Percentiles rank a stretch among this genome's conserved stretches.
Evolutionary conservation across 768 basidiomycete genomes (phyloP).

Genomic region (Collybia sordida): DNA sequence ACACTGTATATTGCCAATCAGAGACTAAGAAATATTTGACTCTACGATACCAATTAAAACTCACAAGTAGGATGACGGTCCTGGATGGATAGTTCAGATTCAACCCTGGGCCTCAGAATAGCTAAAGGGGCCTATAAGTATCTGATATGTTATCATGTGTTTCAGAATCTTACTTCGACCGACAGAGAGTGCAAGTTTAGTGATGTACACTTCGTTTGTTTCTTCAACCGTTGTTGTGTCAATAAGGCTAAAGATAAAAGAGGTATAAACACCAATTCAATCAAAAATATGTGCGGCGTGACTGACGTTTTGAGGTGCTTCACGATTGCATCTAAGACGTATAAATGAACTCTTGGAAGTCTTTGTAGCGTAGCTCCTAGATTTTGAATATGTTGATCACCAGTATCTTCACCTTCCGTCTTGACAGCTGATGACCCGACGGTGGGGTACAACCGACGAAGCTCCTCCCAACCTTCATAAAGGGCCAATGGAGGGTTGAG

Average conservation of each 20-base stretch:
- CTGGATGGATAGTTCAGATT: constrained; percentile 85
- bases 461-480: constrained; percentile 92
- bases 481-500: constrained; percentile 82
- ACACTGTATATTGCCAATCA: constrained; percentile 38
- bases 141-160: neutral
- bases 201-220: constrained; percentile 73
- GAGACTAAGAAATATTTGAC: too few relatives aligned
- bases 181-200: constrained; percentile 85
- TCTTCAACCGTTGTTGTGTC: constrained; percentile 70
- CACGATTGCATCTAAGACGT: constrained; percentile 76
- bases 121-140: constrained; percentile 38
- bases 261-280: neutral
- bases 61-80: constrained; percentile 83
- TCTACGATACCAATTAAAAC: constrained; percentile 21
- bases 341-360: constrained; percentile 76
- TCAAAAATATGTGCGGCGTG: neutral
- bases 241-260: constrained; percentile 52
- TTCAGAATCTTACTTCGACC: constrained; percentile 67
- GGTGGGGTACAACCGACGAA: constrained; percentile 82
- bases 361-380: constrained; percentile 62
- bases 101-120: constrained; percentile 78
- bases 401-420: constrained; percentile 49
- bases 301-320: constrained; percentile 73
- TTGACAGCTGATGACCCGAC: constrained; percentile 55
- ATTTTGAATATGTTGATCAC: constrained; percentile 63